Evolutionary conservation across 352 stramenopile genomes (phyloP), one percentile per base, ranked within the genome.

Genomic region (Phytophthora fragariae): DNA sequence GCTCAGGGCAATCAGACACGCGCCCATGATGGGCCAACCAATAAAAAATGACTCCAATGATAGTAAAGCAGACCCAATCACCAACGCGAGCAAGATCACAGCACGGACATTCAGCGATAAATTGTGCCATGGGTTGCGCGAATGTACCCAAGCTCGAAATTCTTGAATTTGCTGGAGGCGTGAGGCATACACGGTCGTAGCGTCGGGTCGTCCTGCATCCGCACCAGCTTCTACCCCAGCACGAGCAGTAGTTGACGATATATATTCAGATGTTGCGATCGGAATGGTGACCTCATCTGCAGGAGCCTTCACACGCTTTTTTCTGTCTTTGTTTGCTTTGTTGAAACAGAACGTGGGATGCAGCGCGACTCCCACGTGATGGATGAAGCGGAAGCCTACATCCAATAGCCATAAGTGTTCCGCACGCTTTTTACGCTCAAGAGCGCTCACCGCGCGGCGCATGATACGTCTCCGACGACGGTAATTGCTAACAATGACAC

Each of bases 1-100:
- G 62, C 78, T 84, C 60, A 93, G 70, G n/a, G 83, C 64, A 60
- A 95, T 84, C 17, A 95, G 72, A n/a, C 71, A 84, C 19, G 91
- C 49, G 33, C 88, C 83, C 86, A 94, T 93, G 70, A 93, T 71
- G 1, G 85, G 86, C 88, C 88, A 95, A 19, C 86, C 88, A 24
- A 92, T 63, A 54, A 93, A 66, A 72, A 95, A 92, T 6, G 66
- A 83, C 49, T 81, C 57, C 46, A 93, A 53, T 52, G 86, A 92
- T 24, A 93, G 21, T 31, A 93, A 60, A 55, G 80, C 88, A 55
- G 85, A 81, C 5, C 62, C 65, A n/a, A 93, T 82, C 33, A 88
- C 77, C 49, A 84, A 57, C n/a, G 89, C 57, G 46, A 89, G 41
- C 58, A 95, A 65, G 54, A 93, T 80, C 46, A 80, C 37, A 11